These are phyloP conservation scores for Cyclotella distinguenda DNA, from an alignment of 108 stramenopile species.

Conservation along the genomic window DNA sequence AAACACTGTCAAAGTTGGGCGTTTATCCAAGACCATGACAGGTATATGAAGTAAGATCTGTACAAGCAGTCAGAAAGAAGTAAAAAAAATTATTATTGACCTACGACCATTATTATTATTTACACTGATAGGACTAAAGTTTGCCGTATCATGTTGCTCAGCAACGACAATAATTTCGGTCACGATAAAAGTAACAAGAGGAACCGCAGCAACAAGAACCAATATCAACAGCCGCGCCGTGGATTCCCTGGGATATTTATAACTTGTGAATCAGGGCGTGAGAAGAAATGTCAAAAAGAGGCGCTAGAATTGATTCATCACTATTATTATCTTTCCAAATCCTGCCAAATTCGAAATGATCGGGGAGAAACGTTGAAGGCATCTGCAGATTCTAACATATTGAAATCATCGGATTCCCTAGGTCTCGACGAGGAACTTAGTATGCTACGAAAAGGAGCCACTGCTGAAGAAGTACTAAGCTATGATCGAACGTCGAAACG, in stretches of 20 bases:
- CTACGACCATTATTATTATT: no score
- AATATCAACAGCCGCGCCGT: constrained; percentile 35
- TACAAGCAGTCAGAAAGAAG: no score
- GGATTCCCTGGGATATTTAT: constrained; percentile 72
- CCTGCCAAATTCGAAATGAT: not conserved
- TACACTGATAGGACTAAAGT: no score
- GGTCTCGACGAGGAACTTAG: constrained; percentile 77
- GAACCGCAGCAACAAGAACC: constrained; percentile 7
- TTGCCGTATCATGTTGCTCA: not conserved
- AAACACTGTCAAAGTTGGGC: no score
- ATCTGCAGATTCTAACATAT: not conserved
- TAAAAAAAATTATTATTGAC: no score
- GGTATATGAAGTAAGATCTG: no score
- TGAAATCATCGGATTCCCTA: constrained; percentile 38
- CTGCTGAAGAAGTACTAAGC: constrained; percentile 43
- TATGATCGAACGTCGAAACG: constrained; percentile 26
- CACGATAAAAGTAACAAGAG: not conserved
- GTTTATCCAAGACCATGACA: no score
- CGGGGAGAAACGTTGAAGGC: not conserved
- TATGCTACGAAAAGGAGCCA: constrained; percentile 51
- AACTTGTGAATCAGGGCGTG: constrained; percentile 72
- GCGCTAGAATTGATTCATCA: constrained; percentile 72
- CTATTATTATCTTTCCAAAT: constrained; percentile 47
- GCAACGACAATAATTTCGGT: not conserved
- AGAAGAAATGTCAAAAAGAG: constrained; percentile 72